phyloP scores from a whole-genome alignment of 192 early-diverging fungal species.

The Dimargaris verticillata region DNA sequence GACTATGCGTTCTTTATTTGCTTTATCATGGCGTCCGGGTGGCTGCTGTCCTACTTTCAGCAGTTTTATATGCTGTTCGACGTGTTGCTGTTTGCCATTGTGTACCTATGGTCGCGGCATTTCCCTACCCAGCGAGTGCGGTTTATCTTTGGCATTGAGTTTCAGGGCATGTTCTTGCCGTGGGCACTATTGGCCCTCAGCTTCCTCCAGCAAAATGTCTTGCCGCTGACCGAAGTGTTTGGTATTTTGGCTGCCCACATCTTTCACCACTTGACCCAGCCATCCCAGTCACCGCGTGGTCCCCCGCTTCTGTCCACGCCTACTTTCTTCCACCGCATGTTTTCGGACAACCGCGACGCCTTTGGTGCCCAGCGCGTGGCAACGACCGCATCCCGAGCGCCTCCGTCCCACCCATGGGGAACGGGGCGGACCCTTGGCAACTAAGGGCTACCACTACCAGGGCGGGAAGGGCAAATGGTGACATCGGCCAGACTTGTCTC shows the following conservation, averaged over 20 bases:
- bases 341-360: background rate
- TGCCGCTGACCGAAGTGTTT: constrained; percentile 35
- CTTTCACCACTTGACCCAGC: constrained; percentile 54
- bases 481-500: too few species aligned
- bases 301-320: constrained; percentile 51
- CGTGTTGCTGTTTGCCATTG: constrained; percentile 37
- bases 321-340: constrained; percentile 13
- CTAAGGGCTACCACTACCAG: too few species aligned
- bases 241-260: constrained; percentile 52
- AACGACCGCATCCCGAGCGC: background rate
- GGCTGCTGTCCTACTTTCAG: constrained; percentile 17
- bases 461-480: too few species aligned
- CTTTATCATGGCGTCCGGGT: constrained; percentile 25
- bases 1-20: constrained; percentile 68
- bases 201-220: constrained; percentile 23
- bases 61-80: constrained; percentile 23
- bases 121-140: constrained; percentile 34
- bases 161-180: constrained; percentile 62
- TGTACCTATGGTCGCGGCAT: constrained; percentile 65
- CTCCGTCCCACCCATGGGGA: background rate
- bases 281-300: constrained; percentile 48
- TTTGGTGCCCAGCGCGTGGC: background rate
- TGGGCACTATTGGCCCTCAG: constrained; percentile 45
- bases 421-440: too few species aligned
- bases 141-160: constrained; percentile 59